Conservation (phyloP, 2,329 filamentous ascomycete genomes). For the Samsoniella hepiali region DNA sequence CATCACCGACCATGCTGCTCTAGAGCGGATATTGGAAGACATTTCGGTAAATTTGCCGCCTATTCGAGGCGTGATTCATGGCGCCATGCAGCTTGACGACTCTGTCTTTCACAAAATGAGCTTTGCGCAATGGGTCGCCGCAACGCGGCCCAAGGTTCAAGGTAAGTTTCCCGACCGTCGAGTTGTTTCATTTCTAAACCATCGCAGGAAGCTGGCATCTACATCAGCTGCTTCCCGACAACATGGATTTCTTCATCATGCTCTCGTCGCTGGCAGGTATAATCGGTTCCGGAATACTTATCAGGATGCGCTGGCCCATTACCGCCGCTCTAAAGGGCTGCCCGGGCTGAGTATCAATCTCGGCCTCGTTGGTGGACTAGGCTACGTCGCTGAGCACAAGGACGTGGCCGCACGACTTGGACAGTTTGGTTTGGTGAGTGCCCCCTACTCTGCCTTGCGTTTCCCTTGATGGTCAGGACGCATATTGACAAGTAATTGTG, state of each 20-base stretch:
- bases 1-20: slow-evolving; percentile 27
- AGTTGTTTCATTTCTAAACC: too few relatives aligned
- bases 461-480: too few relatives aligned
- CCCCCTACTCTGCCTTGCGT: too few relatives aligned
- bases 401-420: background rate
- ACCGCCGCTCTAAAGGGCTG: background rate
- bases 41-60: slow-evolving; percentile 25
- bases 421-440: background rate
- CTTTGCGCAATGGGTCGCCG: slow-evolving; percentile 24
- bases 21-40: slow-evolving; percentile 22
- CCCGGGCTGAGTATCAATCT: background rate
- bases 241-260: slow-evolving; percentile 39
- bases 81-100: slow-evolving; percentile 36
- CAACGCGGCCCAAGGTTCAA: slow-evolving; percentile 31
- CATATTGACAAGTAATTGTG: background rate
- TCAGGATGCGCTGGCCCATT: slow-evolving; percentile 27
- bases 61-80: slow-evolving; percentile 38
- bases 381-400: background rate
- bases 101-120: slow-evolving; percentile 27
- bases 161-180: too few relatives aligned
- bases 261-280: slow-evolving; percentile 36
- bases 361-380: background rate
- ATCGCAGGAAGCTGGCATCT: background rate
- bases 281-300: slow-evolving; percentile 33
- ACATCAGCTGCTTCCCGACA: background rate